Evolutionary conservation across 2,329 filamentous ascomycete genomes (phyloP), one percentile per base, ranked within the genome.

Genomic region (Penicillium sp.): DNA sequence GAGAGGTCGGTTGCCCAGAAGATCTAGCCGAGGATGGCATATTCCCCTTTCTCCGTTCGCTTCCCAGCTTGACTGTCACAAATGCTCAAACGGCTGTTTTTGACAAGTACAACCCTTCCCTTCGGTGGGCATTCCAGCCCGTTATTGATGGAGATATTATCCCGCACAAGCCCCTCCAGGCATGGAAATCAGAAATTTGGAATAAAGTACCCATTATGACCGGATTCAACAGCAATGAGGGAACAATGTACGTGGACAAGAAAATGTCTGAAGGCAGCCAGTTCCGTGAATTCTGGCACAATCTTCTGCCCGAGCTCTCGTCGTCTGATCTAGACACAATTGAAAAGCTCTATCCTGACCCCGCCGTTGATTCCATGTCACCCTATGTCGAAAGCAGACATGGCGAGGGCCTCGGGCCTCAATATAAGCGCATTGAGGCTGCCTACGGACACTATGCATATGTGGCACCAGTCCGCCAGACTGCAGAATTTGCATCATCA

Each of bases 141-240:
- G 83, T 86, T 35, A 82, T 90, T 54, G 86, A 88, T 64, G 80
- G 81, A 4, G 79, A 82, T 12, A 69, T 86, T 14, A 84, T 90
- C 50, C 77, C 80, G 2, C 76, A 80, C 26, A 73, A 81, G 11
- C 87, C 87, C 3, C 76, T 87, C 12, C 74, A 78, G n/a, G 78
- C 80, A n/a, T 88, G 84, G 84, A 68, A 76, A 26, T 73, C 78
- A 0, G 76, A 79, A 0, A 69, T 75, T 16, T 83, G 79, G 67
- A 77, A 86, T 61, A 78, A 78, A 59, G 76, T 87, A 8, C 84
- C 85, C 8, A 80, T 90, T 46, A 73, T 91, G 46, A 89, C 86
- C 0, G 88, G 88, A 8, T 90, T 86, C 75, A 87, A 86, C 70
- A 82, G 84, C 37, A 85, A 90, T 64, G 88, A 91, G 69, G 88